Base-by-base conservation (phyloP, 23 red algal species). In the Gracilaria caudata region DNA sequence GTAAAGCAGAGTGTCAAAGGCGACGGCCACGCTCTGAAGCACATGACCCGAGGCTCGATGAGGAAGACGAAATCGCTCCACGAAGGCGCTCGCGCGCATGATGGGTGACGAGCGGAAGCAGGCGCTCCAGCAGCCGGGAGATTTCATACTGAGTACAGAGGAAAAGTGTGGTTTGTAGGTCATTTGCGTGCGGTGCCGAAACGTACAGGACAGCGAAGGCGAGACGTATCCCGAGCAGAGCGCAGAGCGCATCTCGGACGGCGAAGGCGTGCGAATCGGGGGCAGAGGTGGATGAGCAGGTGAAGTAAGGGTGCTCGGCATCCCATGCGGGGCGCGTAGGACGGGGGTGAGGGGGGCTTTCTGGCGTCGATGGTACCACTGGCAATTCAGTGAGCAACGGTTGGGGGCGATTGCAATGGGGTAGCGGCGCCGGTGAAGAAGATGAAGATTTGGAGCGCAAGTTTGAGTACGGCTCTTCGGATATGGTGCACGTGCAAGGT, bases 161-260 rank as follows among this genome's bases (percentile, higher is more conserved):
- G 21, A 46, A 12, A 43, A 29, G 21, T 43, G 55, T 37, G 65
- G 55, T n/a, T 21, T 33, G 56, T 21, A 74, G 17, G 43, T 61
- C 11, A 58, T 38, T 24, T 36, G n/a, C 44, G 44, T 19, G 37
- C 60, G 37, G 25, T 28, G 65, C 78, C 73, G 30, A 32, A 34
- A 6, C 32, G 20, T 44, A 11, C 20, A 85, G 57, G 30, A 23
- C 25, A 21, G 30, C 26, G 23, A 80, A 53, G 7, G 77, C 63
- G n/a, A 80, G 78, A 2, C 87, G 79, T 33, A 92, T 63, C 12
- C 94, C 94, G 0, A 96, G 46, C 5, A 96, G 51, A 1, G 94
- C 94, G 82, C 80, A 72, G 13, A 96, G 77, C 0, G 90, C 78
- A 68, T 96, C 94, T 51, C 92, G 84, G 19, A 84, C 72, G 81